A percentile compares a stretch with the other conserved stretches of the same genome.
phyloP scores from a whole-genome alignment of 2,329 filamentous ascomycete genomes.

The Penicillium sp. region DNA sequence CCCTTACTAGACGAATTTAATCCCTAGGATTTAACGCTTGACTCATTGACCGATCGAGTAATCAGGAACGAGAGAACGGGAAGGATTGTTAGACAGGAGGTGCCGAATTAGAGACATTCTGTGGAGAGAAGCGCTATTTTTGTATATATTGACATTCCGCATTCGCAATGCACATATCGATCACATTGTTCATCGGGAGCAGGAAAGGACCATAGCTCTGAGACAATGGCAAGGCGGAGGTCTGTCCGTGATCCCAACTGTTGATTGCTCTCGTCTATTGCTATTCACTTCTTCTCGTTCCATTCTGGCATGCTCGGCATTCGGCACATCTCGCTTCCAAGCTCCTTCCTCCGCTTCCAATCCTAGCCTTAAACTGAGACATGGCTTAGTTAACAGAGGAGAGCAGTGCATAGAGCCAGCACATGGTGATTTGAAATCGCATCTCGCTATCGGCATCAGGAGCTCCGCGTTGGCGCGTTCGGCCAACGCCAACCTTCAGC shows the following conservation, averaged over 20 bases:
- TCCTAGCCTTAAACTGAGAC: neutral
- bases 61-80: neutral
- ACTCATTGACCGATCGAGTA: neutral
- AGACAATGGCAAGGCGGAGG: conserved; percentile 19
- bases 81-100: neutral
- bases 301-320: neutral
- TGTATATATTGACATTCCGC: conserved; percentile 4
- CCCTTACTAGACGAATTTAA: conserved; percentile 32
- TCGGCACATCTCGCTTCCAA: neutral
- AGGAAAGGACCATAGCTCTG: conserved; percentile 1
- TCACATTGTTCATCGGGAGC: neutral
- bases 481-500: neutral
- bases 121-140: conserved; percentile 17
- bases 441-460: neutral
- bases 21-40: neutral
- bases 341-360: neutral
- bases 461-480: neutral
- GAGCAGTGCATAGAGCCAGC: neutral
- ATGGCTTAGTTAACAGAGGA: neutral
- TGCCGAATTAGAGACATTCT: conserved; percentile 21
- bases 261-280: neutral
- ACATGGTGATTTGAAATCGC: neutral
- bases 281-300: neutral
- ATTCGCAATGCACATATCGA: neutral
- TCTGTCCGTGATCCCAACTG: neutral